Base-by-base conservation (phyloP, 78 protist species). In the Mastigamoeba balamuthi region DNA sequence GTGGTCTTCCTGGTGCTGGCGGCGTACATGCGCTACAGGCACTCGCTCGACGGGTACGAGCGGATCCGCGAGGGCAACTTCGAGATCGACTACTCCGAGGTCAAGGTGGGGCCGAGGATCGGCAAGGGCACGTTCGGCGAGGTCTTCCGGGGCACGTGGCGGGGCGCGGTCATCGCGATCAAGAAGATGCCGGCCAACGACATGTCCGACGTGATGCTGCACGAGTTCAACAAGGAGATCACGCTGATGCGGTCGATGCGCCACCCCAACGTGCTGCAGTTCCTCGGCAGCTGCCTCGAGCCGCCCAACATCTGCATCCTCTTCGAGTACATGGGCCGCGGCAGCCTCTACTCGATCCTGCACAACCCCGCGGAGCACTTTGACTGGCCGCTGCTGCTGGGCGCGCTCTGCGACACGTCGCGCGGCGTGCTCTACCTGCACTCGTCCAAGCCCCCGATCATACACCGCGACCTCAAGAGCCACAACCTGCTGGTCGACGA, bases 241-340 rank as follows among this genome's bases (percentile, higher is more conserved):
- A 66, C 69, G 9, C 63, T 81, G 39, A 81, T 81, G 86, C 64
- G 58, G 40, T 69, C 2, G 17, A 17, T 86, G 17, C 71, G 86
- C 37, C 90, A 85, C 43, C 90, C 90, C 40, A 85, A 85, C 66
- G 78, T 84, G 8, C 65, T 84, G 76, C 89, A 84, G 25, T 84
- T 77, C 58, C 39, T 84, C 38, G 89, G 89, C 41, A 68, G 82
- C 36, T 84, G 85, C 37, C 35, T 66, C 25, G 78, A 43, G 28
- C 63, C 82, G 58, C 89, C 89, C 17, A 74, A 84, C 75, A 72
- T 84, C 74, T 84, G 89, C 48, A 78, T 84, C 38, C 73, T 74
- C 44, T 74, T 82, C 68, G 89, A 84, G 38, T 84, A 64, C 33
- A 84, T 84, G 89, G 75, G 82, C 30, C 29, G 23, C 4, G 76